Base-by-base conservation (phyloP, 768 basidiomycete species). In the Tricholoma hemisulphureum region DNA sequence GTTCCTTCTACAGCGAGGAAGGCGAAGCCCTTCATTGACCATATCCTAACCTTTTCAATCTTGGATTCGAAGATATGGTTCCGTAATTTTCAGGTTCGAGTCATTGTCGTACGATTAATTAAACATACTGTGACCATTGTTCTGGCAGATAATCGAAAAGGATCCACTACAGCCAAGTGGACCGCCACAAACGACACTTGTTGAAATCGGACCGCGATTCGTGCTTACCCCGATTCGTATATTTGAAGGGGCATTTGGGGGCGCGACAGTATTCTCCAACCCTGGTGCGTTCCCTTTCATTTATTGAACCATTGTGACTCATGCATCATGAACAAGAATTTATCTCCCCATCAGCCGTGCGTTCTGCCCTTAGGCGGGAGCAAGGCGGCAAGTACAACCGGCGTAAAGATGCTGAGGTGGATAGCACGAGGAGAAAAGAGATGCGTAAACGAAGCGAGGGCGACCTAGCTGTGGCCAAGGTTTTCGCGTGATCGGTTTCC, bases 1-100 rank as follows among this genome's bases (percentile, higher is more conserved):
- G 94, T 98, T 2, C 96, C 97, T 18, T 86, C 92, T 24, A 83
- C 85, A n/a, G 89, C 97, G 7, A 82, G 96, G 61, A 88, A 85
- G 67, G 84, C 93, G 16, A 99, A 99, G 71, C 97, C 97, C 2
- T 99, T 99, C 76, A 85, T 99, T 67, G 97, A 99, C 75, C 97
- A 98, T 68, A 86, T 99, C 69, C 82, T 98, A 61, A 95, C 94
- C 35, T 98, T 99, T 74, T 97, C 96, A 31, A 80, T 98, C 55
- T 82, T 96, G 28, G 97, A 99, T 78, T 82, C 83, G 67, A 98
- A 97, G 72, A 93, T 98, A 63, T 99, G 97, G 97, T 98, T 98
- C 80, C 86, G 97, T 63, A 98, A 98, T 74, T 99, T 90, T 78
- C 97, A 99, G 83, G 93, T 95, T 57, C 62, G 78, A 68, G 39